phyloP scores from a whole-genome alignment of 805 yeast genomes.

The Wilhelminamyces savonicus region DNA sequence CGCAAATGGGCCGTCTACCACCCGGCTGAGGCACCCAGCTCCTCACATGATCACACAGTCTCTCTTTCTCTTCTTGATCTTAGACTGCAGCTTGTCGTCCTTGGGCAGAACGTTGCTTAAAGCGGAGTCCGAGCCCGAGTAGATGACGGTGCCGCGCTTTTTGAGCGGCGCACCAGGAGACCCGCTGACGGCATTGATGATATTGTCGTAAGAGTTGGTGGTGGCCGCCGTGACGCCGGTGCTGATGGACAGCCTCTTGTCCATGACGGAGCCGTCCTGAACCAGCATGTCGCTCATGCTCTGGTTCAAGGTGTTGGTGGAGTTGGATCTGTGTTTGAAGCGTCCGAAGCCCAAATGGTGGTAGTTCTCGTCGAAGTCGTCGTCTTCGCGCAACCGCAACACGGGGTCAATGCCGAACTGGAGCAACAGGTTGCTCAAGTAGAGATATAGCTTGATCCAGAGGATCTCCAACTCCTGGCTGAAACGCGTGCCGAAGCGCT shows the following conservation, averaged over 20 bases:
- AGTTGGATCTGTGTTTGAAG: slow-evolving; percentile 1
- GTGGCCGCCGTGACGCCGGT: background rate
- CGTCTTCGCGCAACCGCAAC: slow-evolving; percentile 8
- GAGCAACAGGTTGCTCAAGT: slow-evolving; percentile 59
- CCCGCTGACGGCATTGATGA: background rate
- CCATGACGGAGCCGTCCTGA: background rate
- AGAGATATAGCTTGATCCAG: slow-evolving; percentile 67
- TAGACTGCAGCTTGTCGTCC: too few species aligned
- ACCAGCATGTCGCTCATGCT: background rate
- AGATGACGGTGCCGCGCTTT: too few species aligned
- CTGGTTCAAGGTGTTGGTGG: background rate
- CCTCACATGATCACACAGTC: slow-evolving; percentile 21
- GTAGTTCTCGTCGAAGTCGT: background rate
- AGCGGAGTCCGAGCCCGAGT: too few species aligned
- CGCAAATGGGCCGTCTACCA: too few species aligned
- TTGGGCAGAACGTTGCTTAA: background rate
- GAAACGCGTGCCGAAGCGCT: slow-evolving; percentile 51
- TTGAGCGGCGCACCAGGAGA: background rate
- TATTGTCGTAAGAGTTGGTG: background rate
- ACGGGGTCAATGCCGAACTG: slow-evolving; percentile 55
- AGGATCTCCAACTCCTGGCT: slow-evolving; percentile 57
- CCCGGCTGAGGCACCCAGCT: too few species aligned
- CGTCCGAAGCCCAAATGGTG: background rate
- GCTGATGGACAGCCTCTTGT: background rate
- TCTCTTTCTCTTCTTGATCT: slow-evolving; percentile 18